A percentile compares a stretch with the other conserved stretches of the same genome.
phyloP scores from a whole-genome alignment of 768 basidiomycete genomes.

The Leccinum boreale region DNA sequence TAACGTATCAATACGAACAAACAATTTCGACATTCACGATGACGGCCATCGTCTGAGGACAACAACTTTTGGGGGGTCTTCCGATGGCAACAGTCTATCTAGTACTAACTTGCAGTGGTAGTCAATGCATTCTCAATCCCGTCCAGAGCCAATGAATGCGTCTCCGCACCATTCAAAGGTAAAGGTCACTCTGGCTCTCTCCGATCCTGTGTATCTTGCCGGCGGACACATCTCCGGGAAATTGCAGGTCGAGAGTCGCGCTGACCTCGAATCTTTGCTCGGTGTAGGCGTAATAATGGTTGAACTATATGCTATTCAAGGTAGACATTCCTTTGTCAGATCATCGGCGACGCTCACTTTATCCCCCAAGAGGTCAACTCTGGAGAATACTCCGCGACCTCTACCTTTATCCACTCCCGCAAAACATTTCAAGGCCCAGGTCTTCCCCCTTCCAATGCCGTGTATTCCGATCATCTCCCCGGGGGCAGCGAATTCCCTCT shows the following conservation, averaged over 20 bases:
- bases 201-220: slow-evolving; percentile 60
- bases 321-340: slow-evolving; percentile 28
- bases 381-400: slow-evolving; percentile 76
- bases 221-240: slow-evolving; percentile 68
- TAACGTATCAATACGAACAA: neutral
- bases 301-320: slow-evolving; percentile 73
- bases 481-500: slow-evolving; percentile 55
- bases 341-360: neutral
- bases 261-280: slow-evolving; percentile 59
- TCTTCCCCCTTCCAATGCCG: slow-evolving; percentile 81
- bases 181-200: slow-evolving; percentile 59
- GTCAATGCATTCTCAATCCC: slow-evolving; percentile 32
- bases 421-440: slow-evolving; percentile 79
- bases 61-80: neutral
- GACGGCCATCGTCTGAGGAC: slow-evolving; percentile 13
- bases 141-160: slow-evolving; percentile 74
- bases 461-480: slow-evolving; percentile 51
- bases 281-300: slow-evolving; percentile 76
- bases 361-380: slow-evolving; percentile 61
- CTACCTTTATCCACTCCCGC: slow-evolving; percentile 67
- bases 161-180: slow-evolving; percentile 77
- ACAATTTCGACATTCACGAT: slow-evolving; percentile 16
- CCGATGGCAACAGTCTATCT: slow-evolving; percentile 9
- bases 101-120: too few relatives aligned
- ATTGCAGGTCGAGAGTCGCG: slow-evolving; percentile 76